These are phyloP conservation scores for Pseudogymnoascus sp. DNA, from an alignment of 2,329 filamentous ascomycete genomes.

Conservation along the genomic window DNA sequence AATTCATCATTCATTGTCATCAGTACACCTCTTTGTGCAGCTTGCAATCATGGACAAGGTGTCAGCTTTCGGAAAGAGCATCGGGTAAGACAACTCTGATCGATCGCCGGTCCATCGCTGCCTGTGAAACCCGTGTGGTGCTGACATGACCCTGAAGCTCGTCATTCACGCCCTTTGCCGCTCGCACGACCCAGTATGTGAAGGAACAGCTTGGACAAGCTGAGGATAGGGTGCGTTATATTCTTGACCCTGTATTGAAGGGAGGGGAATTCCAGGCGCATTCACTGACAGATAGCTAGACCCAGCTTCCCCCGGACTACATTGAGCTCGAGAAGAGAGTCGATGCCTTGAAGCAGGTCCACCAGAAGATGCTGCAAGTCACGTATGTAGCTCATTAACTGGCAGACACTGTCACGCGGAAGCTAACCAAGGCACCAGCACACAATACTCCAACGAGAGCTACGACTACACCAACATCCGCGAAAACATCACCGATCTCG, in stretches of 20 bases:
- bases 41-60: slow-evolving; percentile 56
- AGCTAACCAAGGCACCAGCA: slow-evolving; percentile 42
- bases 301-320: slow-evolving; percentile 93
- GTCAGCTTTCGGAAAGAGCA: slow-evolving; percentile 62
- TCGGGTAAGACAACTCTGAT: slow-evolving; percentile 44
- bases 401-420: not conserved
- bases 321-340: slow-evolving; percentile 98
- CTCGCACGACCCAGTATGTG: slow-evolving; percentile 92
- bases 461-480: slow-evolving; percentile 97
- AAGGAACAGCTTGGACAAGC: slow-evolving; percentile 95
- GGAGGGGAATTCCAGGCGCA: slow-evolving; percentile 11
- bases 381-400: slow-evolving; percentile 56
- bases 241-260: slow-evolving; percentile 5
- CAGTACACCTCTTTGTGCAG: not conserved
- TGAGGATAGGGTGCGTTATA: slow-evolving; percentile 69
- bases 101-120: slow-evolving; percentile 14
- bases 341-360: slow-evolving; percentile 92
- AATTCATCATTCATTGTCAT: slow-evolving; percentile 4
- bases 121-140: slow-evolving; percentile 24
- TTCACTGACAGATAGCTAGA: slow-evolving; percentile 44
- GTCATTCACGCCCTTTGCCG: slow-evolving; percentile 84
- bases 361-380: slow-evolving; percentile 94
- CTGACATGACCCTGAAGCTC: slow-evolving; percentile 56
- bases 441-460: slow-evolving; percentile 83
- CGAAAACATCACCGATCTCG: slow-evolving; percentile 94